Percentiles rank a stretch among this genome's conserved stretches.
Evolutionary conservation across 352 stramenopile species (phyloP).

Genomic region (Phytopythium ostracodes): DNA sequence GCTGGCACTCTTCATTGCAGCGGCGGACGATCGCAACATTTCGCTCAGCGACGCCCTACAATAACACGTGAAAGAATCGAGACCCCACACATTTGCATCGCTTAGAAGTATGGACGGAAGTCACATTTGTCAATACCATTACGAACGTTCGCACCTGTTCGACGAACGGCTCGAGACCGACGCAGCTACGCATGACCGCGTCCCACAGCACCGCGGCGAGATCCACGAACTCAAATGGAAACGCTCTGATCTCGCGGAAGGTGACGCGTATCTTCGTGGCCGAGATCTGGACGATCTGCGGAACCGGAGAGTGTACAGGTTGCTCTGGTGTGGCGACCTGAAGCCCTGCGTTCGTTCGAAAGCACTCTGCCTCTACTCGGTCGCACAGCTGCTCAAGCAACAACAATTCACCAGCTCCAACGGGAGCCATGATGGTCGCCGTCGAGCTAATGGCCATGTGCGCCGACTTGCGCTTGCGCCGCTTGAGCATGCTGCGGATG

Average conservation of each 20-base stretch:
- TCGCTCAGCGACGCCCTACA: not conserved
- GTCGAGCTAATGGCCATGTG: not conserved
- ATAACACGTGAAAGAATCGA: not conserved
- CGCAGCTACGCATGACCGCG: not conserved
- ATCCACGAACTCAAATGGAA: not conserved
- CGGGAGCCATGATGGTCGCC: too few relatives aligned
- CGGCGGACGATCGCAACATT: not conserved
- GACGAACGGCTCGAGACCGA: not conserved
- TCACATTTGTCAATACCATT: too few relatives aligned
- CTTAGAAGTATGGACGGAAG: not conserved
- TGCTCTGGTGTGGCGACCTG: not conserved
- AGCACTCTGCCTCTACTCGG: not conserved
- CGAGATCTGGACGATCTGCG: not conserved
- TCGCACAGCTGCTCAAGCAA: not conserved
- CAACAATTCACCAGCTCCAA: not conserved
- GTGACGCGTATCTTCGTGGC: not conserved
- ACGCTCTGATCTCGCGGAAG: not conserved
- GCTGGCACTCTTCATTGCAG: not conserved
- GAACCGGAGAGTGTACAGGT: not conserved
- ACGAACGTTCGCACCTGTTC: not conserved
- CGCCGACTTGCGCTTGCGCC: not conserved
- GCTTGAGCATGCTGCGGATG: constrained; percentile 1
- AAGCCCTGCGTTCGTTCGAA: not conserved
- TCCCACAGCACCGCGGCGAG: not conserved
- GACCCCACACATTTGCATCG: too few relatives aligned